These are phyloP conservation scores for Blastomyces parvus DNA, from an alignment of 2,329 filamentous ascomycete genomes.

Conservation along the genomic window DNA sequence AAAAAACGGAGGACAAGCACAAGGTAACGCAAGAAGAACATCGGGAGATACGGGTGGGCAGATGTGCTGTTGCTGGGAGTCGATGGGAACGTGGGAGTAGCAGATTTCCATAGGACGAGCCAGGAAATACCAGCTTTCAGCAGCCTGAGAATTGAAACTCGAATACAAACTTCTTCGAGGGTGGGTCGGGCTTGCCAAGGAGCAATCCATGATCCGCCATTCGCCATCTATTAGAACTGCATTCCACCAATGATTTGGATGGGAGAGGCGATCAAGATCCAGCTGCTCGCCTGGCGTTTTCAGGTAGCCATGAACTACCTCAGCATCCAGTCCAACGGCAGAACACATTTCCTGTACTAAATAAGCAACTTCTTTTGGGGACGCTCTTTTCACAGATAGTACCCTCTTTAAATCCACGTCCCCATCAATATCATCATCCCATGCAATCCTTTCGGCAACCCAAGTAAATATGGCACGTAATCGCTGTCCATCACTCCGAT, in stretches of 20 bases:
- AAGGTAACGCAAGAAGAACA: constrained; percentile 74
- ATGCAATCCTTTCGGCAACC: constrained; percentile 88
- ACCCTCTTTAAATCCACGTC: constrained; percentile 69
- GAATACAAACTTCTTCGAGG: constrained; percentile 72
- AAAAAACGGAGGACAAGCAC: constrained; percentile 81
- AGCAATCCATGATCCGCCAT: constrained; percentile 95
- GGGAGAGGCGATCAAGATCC: constrained; percentile 72
- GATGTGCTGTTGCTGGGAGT: constrained; percentile 83
- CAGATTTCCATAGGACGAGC: constrained; percentile 77
- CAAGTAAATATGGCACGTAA: constrained; percentile 93
- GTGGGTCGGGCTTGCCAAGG: constrained; percentile 81
- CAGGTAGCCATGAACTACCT: constrained; percentile 80
- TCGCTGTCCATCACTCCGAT: constrained; percentile 86
- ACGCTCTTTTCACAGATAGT: constrained; percentile 73
- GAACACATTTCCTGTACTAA: constrained; percentile 89
- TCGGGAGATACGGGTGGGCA: constrained; percentile 81
- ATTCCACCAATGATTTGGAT: constrained; percentile 97
- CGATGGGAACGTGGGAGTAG: constrained; percentile 88
- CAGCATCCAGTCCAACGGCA: constrained; percentile 77
- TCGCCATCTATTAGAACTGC: constrained; percentile 84
- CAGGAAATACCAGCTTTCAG: constrained; percentile 93
- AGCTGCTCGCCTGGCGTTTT: constrained; percentile 78
- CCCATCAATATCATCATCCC: constrained; percentile 89
- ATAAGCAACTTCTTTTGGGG: constrained; percentile 77
- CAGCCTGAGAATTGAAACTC: constrained; percentile 55